Evolutionary conservation across 2,329 filamentous ascomycete species (phyloP).

Genomic region (Microsporum audouinii): DNA sequence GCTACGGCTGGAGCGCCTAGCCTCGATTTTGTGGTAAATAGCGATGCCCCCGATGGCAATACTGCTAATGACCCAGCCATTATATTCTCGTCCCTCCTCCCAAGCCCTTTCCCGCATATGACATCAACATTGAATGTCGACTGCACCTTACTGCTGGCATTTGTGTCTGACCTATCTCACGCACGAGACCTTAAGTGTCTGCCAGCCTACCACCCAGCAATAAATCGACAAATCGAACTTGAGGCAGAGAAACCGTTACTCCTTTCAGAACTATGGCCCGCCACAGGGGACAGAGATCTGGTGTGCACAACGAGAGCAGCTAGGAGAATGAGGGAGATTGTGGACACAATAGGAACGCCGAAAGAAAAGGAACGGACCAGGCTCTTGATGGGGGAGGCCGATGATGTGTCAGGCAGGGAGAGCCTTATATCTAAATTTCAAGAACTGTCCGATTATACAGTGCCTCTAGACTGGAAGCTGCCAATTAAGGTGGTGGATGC

Average conservation of each 20-base stretch:
- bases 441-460: conserved; percentile 41
- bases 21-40: neutral
- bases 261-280: conserved; percentile 50
- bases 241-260: conserved; percentile 52
- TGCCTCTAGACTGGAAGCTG: conserved; percentile 46
- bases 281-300: conserved; percentile 45
- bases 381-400: conserved; percentile 45
- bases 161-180: conserved; percentile 64
- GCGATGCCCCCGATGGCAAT: conserved; percentile 1
- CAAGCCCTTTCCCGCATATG: conserved; percentile 31
- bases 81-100: conserved; percentile 27
- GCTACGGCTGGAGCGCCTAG: conserved; percentile 13
- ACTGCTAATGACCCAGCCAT: conserved; percentile 4
- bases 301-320: conserved; percentile 57
- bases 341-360: conserved; percentile 50
- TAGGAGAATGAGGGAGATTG: conserved; percentile 55
- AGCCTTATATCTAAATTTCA: conserved; percentile 30
- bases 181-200: conserved; percentile 33
- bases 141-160: conserved; percentile 56
- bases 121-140: conserved; percentile 39
- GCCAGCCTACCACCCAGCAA: conserved; percentile 47
- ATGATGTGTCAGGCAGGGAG: conserved; percentile 22
- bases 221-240: conserved; percentile 53
- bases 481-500: conserved; percentile 49
- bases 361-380: conserved; percentile 49